phyloP scores from a whole-genome alignment of 768 basidiomycete species.

The Boletus rubescentipes region DNA sequence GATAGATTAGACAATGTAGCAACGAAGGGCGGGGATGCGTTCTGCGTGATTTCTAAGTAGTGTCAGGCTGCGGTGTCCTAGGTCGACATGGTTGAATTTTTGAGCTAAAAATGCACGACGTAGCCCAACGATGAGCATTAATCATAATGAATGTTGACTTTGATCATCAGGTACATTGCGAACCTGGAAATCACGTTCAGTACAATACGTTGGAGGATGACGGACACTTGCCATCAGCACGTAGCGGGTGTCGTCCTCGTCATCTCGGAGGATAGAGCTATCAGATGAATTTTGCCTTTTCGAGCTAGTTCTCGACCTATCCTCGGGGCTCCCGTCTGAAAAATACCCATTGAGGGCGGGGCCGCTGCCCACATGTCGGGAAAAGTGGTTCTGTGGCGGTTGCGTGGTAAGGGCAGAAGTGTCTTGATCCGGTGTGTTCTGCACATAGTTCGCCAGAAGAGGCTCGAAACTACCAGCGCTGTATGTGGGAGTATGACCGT shows the following conservation, averaged over 20 bases:
- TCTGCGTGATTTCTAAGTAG: constrained; percentile 21
- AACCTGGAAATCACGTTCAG: constrained; percentile 40
- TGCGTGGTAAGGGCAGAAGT: constrained; percentile 12
- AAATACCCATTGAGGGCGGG: constrained; percentile 7
- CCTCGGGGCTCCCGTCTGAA: constrained; percentile 27
- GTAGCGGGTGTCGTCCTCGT: constrained; percentile 55
- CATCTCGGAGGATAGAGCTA: constrained; percentile 39
- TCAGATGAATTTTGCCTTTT: constrained; percentile 22
- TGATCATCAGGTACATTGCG: constrained; percentile 52
- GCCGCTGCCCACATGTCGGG: constrained; percentile 1
- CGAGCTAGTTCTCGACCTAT: constrained; percentile 23
- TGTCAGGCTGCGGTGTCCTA: constrained; percentile 2
- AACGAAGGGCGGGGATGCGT: constrained; percentile 6
- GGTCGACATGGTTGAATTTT: constrained; percentile 2
- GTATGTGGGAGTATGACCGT: constrained; percentile 46
- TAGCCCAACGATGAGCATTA: not conserved
- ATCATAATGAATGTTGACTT: constrained; percentile 33
- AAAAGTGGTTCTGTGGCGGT: constrained; percentile 32
- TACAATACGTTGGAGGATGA: not conserved
- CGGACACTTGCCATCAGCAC: constrained; percentile 50
- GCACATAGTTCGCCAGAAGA: constrained; percentile 48
- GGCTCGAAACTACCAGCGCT: constrained; percentile 63
- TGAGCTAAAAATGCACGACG: not conserved
- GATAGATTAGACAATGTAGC: constrained; percentile 11
- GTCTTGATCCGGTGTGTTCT: constrained; percentile 25